Evolutionary conservation across 176 grass and related monocot genomes (phyloP), one percentile per base, ranked within the genome.

Genomic region (Oryza australiensis): DNA sequence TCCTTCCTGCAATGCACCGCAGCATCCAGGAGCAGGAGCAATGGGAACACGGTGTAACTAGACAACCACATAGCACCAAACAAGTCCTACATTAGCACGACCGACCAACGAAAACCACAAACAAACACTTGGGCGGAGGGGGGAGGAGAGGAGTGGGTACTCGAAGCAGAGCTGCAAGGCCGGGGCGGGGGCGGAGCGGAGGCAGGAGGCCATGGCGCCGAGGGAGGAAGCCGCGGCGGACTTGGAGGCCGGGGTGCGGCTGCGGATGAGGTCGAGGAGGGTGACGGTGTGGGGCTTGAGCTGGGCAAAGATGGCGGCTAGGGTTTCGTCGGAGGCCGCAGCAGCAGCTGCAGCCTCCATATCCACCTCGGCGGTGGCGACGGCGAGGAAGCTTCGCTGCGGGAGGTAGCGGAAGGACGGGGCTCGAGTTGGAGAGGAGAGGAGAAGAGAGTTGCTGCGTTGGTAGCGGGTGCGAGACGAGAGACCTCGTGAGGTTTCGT

Each of bases 11-110:
- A 94, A 57, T 84, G 84, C 88, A 98, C 90, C 29, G 92, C 84
- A 15, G 88, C 88, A 73, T 98, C 95, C 66, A 94, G 82, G 81
- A 98, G 79, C 71, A 98, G 78, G 79, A 94, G 90, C 60, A 98
- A 82, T 16, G 90, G 95, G 74, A 94, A 87, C 74, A 82, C 71
- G 23, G 92, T 91, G 45, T 93, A 98, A n/a, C 92, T 94, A 78
- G n/a, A 71, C 40, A 86, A 66, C n/a, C 59, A 66, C 67, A 59
- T 22, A 27, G 37, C 80, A 55, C 55, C 62, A 41, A 65, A 11
- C 26, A 79, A 68, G 64, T 3, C 26, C 12, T 66, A 43, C 20
- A 82, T 81, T 80, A 64, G 33, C 24, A 22, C 77, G 11, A n/a
- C 8, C 55, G 24, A 60, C 48, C 32, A 77, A 35, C 34, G 7